A percentile compares a stretch with the other conserved stretches of the same genome.
These are phyloP conservation scores for Discostella stelligeroides DNA, from an alignment of 108 stramenopile species.

Conservation along the genomic window DNA sequence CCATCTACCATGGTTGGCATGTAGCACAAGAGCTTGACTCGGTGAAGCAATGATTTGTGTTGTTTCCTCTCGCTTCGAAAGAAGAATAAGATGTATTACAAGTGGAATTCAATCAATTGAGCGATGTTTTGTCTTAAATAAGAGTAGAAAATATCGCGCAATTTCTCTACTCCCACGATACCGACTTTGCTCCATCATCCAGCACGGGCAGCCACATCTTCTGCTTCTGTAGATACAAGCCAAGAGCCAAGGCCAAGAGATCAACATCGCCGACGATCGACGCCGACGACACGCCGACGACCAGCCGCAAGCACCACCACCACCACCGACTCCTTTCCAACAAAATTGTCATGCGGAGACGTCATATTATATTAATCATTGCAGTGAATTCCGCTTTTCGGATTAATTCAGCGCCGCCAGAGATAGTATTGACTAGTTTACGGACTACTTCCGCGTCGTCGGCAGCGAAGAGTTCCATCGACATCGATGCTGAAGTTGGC, in stretches of 20 bases:
- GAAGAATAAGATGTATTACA: no score
- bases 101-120: no score
- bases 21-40: slow-evolving; percentile 42
- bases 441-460: neutral
- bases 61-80: no score
- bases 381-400: neutral
- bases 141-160: no score
- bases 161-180: no score
- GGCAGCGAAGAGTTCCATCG: neutral
- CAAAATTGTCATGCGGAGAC: neutral
- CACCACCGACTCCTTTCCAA: neutral
- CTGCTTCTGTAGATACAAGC: no score
- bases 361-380: neutral
- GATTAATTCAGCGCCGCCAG: neutral
- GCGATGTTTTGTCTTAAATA: no score
- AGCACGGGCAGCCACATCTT: no score
- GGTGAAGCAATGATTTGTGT: neutral
- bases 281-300: neutral
- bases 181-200: no score
- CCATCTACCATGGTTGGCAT: slow-evolving; percentile 46
- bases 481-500: neutral
- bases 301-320: neutral
- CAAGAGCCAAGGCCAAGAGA: no score
- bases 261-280: no score
- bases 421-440: neutral